Base-by-base conservation (phyloP, 2,329 filamentous ascomycete species). In the Ascochyta viciae-villosae region DNA sequence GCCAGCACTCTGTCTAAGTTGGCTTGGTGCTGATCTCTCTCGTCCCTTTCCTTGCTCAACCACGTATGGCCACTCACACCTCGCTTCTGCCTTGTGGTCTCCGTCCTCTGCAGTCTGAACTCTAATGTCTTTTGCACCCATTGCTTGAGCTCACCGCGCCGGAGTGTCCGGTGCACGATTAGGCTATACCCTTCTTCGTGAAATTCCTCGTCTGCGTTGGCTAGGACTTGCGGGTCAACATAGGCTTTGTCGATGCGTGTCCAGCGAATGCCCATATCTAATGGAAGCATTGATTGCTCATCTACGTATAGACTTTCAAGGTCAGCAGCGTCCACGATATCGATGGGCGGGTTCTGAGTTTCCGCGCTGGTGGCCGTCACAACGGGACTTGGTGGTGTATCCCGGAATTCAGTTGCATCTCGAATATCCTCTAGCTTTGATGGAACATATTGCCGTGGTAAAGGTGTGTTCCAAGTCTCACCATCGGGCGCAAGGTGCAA, bases 21-120 rank as follows among this genome's bases (percentile, higher is more conserved):
- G 5, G 48, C 54, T 40, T 60, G 59, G 24, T 41, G 43, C 35
- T 33, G 40, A 50, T 63, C 50, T 31, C 54, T 54, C 34, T 61
- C 24, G 68, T 68, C 16, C 53, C 65, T n/a, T 52, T 50, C 67
- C 49, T 9, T 73, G 70, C 65, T 67, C 74, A n/a, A 73, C 54
- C 49, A 57, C 4, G 37, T 34, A 24, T 53, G 45, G 8, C 40
- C 35, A 33, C 54, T 57, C 16, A 50, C 45, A n/a, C 49, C 45
- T 22, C 38, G 29, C 10, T 45, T 42, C 19, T n/a, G 44, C 37
- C 23, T 34, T 6, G 37, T 23, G 27, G 9, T 41, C 16, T 44
- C 48, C 19, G 15, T 5, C 12, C 47, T 40, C 33, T 49, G 35
- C 43, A 42, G 42, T 19, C 64, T 47, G 23, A 61, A 43, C 38